These are phyloP conservation scores for Claviceps sp. DNA, from an alignment of 2,329 filamentous ascomycete species.

Conservation along the genomic window DNA sequence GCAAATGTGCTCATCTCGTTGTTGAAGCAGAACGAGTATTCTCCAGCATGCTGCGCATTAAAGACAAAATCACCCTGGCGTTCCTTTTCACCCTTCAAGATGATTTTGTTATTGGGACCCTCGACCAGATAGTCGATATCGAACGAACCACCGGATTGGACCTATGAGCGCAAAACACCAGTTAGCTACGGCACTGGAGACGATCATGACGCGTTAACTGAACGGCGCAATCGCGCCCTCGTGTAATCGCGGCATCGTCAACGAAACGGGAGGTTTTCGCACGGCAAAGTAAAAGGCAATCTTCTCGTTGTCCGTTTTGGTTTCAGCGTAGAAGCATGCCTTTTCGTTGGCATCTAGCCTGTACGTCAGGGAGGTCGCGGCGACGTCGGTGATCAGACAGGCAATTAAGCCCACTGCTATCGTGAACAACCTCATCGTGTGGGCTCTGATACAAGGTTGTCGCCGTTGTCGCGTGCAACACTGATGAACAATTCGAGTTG, in stretches of 20 bases:
- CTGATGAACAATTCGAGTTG: conserved; percentile 5
- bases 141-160: conserved; percentile 96
- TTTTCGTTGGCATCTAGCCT: conserved; percentile 81
- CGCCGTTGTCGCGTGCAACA: conserved; percentile 14
- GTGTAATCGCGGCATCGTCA: neutral
- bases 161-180: conserved; percentile 36
- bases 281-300: conserved; percentile 92
- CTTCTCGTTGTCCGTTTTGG: conserved; percentile 70
- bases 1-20: conserved; percentile 97
- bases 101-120: conserved; percentile 65
- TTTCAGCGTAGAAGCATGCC: conserved; percentile 83
- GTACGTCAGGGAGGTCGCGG: conserved; percentile 89
- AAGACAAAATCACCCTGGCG: conserved; percentile 97
- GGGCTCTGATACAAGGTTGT: conserved; percentile 8
- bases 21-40: conserved; percentile 96
- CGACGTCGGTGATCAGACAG: conserved; percentile 54
- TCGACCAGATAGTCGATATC: conserved; percentile 88
- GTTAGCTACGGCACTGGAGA: neutral
- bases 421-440: conserved; percentile 51
- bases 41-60: conserved; percentile 73
- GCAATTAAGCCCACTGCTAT: conserved; percentile 57
- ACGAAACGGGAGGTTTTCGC: conserved; percentile 14
- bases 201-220: neutral
- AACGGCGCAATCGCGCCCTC: neutral
- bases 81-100: conserved; percentile 79